Conservation (phyloP, 257 asterid species). For the Salvia rosmarinus region DNA sequence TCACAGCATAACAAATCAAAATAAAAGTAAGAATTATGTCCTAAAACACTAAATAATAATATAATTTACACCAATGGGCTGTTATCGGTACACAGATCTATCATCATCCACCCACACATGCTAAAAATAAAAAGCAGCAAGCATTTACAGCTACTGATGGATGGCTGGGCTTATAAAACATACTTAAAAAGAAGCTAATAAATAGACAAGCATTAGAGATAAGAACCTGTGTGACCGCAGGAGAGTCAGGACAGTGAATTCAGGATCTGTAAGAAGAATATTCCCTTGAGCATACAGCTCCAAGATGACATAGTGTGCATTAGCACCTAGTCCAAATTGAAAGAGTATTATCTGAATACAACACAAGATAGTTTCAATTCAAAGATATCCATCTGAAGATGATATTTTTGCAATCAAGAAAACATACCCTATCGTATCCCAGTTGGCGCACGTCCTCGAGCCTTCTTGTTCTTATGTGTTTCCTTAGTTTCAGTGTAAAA, state of each 20-base stretch:
- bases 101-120: conserved; percentile 20
- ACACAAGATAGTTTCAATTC: conserved; percentile 25
- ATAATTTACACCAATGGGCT: not conserved
- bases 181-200: conserved; percentile 24
- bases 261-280: conserved; percentile 86
- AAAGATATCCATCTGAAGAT: conserved; percentile 28
- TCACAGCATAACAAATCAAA: conserved; percentile 21
- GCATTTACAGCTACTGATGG: conserved; percentile 14
- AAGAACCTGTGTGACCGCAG: conserved; percentile 95
- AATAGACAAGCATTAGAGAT: conserved; percentile 21
- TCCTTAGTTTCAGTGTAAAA: conserved; percentile 87
- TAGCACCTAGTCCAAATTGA: conserved; percentile 88
- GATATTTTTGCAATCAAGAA: conserved; percentile 19
- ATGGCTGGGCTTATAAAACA: not conserved
- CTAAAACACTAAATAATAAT: not conserved
- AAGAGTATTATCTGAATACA: conserved; percentile 76
- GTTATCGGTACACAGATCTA: conserved; percentile 4
- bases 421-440: conserved; percentile 91
- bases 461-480: conserved; percentile 94
- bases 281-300: conserved; percentile 99
- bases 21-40: not conserved
- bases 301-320: conserved; percentile 87
- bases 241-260: conserved; percentile 87
- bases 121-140: conserved; percentile 12
- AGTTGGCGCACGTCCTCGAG: conserved; percentile 98